Evolutionary conservation across 768 basidiomycete genomes (phyloP), one percentile per base, ranked within the genome.

Genomic region (Hericium alpestre): DNA sequence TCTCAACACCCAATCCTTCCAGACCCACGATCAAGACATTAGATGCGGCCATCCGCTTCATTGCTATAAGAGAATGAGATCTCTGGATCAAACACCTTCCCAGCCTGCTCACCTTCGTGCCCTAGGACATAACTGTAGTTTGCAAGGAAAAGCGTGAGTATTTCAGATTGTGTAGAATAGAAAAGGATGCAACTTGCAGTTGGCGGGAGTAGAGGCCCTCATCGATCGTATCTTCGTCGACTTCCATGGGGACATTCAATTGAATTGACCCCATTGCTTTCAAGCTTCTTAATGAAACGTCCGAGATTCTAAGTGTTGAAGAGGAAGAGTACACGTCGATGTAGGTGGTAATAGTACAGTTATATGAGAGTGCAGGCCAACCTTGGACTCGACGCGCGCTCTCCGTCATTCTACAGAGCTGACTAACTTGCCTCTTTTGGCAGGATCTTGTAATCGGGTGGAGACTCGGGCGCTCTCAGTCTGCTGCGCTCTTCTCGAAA

Each of bases 21-120:
- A 93, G 72, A 10, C 96, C 96, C 49, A 96, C 85, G 61, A 99
- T 83, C 60, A 99, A 81, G 43, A 98, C 88, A 67, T 96, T 96
- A 39, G 94, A 97, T 15, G 81, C 77, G 7, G 96, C 95, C 96
- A 99, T 98, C 67, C 86, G 87, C 79, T 96, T 96, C 96, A 98
- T 98, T 48, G 95, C 95, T 97, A 63, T n/a, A 49, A 25, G 48
- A n/a, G 32, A 20, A 9, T 37, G 53, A 22, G 32, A 32, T 32
- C 32, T 32, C 8, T 32, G 6, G 32, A 32, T 53, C n/a, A 38
- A 16, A 49, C 27, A 25, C 32, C 32, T 32, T 32, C 32, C 8
- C 8, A 32, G 32, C 6, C 32, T 32, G 9, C 69, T 61, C 62
- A 91, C 94, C 94, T 81, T 97, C 94, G 70, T 97, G 93, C 32